A percentile compares a stretch with the other conserved stretches of the same genome.
phyloP scores from a whole-genome alignment of 345 rosid species.

The Nephelium lappaceum region DNA sequence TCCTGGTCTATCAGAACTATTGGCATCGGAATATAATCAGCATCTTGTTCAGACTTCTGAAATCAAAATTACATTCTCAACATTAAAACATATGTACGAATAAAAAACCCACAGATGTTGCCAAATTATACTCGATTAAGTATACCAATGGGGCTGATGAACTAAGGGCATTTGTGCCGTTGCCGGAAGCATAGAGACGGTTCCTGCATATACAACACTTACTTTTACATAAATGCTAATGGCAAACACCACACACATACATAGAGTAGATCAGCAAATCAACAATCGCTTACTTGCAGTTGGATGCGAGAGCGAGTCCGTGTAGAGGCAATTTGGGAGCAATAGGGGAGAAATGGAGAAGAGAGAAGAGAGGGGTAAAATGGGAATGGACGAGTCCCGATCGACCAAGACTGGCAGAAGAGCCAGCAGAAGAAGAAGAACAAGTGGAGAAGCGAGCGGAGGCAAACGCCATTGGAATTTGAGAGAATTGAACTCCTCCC shows the following conservation, averaged over 20 bases:
- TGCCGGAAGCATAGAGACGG: conserved; percentile 42
- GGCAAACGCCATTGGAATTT: conserved; percentile 49
- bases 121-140: no score
- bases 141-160: conserved; percentile 51
- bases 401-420: conserved; percentile 24
- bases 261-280: not conserved
- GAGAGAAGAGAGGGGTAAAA: conserved; percentile 32
- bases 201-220: conserved; percentile 34
- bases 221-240: no score
- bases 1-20: conserved; percentile 87
- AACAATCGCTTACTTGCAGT: conserved; percentile 33
- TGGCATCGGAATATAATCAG: conserved; percentile 61
- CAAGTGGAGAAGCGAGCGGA: conserved; percentile 33
- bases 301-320: conserved; percentile 32
- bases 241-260: not conserved
- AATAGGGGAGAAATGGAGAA: conserved; percentile 3
- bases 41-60: conserved; percentile 60
- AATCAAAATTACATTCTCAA: conserved; percentile 29
- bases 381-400: conserved; percentile 15
- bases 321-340: conserved; percentile 27
- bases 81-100: not conserved
- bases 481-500: not conserved
- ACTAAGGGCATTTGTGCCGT: conserved; percentile 41
- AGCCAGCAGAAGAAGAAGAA: conserved; percentile 20
- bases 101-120: no score